phyloP scores from a whole-genome alignment of 2,329 filamentous ascomycete species.

The Fusarium caatingaense region DNA sequence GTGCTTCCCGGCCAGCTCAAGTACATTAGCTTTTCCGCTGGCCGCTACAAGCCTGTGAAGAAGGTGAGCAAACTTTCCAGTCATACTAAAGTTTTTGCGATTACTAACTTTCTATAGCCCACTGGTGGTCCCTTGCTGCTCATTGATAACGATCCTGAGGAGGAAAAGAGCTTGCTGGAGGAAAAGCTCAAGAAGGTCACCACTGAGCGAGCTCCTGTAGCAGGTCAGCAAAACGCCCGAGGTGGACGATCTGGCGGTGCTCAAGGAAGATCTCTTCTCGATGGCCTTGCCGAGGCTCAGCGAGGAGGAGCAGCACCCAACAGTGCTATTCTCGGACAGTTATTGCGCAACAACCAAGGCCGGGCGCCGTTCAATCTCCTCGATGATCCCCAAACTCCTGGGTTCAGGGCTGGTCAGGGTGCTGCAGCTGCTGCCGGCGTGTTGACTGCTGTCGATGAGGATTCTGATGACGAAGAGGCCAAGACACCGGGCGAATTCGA shows the following conservation, averaged over 20 bases:
- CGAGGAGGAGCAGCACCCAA: constrained; percentile 45
- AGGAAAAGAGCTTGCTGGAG: constrained; percentile 84
- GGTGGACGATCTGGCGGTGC: constrained; percentile 49
- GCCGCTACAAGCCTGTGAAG: constrained; percentile 90
- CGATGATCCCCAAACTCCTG: constrained; percentile 46
- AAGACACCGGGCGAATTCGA: constrained; percentile 78
- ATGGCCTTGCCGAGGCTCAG: constrained; percentile 50
- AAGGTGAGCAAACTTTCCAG: constrained; percentile 67
- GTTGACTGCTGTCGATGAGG: constrained; percentile 88
- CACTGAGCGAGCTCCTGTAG: constrained; percentile 70
- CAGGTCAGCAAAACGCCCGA: constrained; percentile 52
- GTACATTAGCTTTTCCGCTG: constrained; percentile 91
- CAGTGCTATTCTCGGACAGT: constrained; percentile 55
- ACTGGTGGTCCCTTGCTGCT: constrained; percentile 95
- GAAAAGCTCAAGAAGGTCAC: constrained; percentile 89
- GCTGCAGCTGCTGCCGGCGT: constrained; percentile 82
- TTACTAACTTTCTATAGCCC: constrained; percentile 66
- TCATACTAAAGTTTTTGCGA: neutral
- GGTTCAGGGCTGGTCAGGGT: constrained; percentile 60
- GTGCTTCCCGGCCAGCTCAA: constrained; percentile 93
- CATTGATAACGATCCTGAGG: constrained; percentile 81
- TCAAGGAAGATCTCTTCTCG: constrained; percentile 51
- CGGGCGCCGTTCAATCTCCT: constrained; percentile 49
- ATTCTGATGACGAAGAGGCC: constrained; percentile 80
- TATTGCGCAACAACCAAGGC: constrained; percentile 56